These are phyloP conservation scores for Boeremia lycopersici DNA, from an alignment of 2,329 filamentous ascomycete genomes.

Conservation along the genomic window DNA sequence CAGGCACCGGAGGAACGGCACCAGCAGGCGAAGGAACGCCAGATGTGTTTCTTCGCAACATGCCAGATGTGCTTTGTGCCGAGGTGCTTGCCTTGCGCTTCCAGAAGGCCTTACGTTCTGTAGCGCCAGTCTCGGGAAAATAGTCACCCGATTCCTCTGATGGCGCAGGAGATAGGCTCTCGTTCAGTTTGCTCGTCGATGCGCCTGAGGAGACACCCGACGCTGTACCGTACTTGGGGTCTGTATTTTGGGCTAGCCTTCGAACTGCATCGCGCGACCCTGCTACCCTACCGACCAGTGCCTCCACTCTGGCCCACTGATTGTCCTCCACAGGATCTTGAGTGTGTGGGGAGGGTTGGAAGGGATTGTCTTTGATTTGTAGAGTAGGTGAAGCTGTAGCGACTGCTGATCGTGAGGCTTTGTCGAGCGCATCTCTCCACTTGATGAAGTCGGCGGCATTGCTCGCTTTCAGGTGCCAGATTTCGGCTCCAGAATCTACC, in stretches of 20 bases:
- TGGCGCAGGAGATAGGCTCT: conserved; percentile 47
- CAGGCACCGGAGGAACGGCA: conserved; percentile 42
- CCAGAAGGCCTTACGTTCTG: conserved; percentile 82
- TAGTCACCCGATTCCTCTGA: conserved; percentile 61
- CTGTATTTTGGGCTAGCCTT: conserved; percentile 83
- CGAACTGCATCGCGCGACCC: conserved; percentile 88
- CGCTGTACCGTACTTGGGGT: conserved; percentile 61
- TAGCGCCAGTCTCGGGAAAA: conserved; percentile 50
- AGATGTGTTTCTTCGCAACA: conserved; percentile 58
- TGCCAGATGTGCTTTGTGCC: conserved; percentile 48
- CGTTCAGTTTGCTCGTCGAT: conserved; percentile 38
- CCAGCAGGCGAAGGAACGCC: conserved; percentile 54
- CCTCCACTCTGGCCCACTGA: conserved; percentile 87
- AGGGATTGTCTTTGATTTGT: conserved; percentile 34
- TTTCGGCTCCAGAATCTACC: conserved; percentile 94
- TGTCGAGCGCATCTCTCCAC: conserved; percentile 86
- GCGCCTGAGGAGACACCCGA: conserved; percentile 37
- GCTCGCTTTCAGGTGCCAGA: conserved; percentile 89
- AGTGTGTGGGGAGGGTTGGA: conserved; percentile 24
- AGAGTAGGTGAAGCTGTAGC: conserved; percentile 36
- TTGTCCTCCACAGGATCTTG: conserved; percentile 66
- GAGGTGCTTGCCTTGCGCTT: conserved; percentile 77
- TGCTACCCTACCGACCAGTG: conserved; percentile 82
- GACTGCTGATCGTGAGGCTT: conserved; percentile 66
- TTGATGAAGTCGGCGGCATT: conserved; percentile 84